Evolutionary conservation across 768 basidiomycete genomes (phyloP), one percentile per base, ranked within the genome.

Genomic region (Crepidotus variabilis): DNA sequence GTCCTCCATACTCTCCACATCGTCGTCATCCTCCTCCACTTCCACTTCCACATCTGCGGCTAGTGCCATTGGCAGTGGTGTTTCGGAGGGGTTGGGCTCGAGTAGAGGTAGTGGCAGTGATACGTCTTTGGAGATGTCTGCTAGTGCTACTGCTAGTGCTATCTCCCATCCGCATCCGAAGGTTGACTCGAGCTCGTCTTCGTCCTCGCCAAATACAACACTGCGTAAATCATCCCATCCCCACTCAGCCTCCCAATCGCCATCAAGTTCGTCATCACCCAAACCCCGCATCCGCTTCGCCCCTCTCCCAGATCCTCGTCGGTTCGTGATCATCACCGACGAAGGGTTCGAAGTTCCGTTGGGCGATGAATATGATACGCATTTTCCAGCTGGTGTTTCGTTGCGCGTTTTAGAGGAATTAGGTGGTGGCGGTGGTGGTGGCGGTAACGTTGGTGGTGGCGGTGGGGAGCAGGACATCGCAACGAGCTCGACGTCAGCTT

Each of bases 261-360:
- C 28, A 8, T 28, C 28, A 8, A 8, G 50, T 18, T 54, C 43
- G 23, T 55, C 39, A 11, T 20, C 39, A 16, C 39, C 39, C 11
- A 43, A 20, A 43, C 66, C 66, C 18, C 71, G 73, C 48, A 93
- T 94, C 57, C 83, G 89, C 58, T 94, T 94, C 60, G 92, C 93
- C 0, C 93, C 93, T 1, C 80, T 94, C 16, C 93, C 93, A 0
- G 87, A 90, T 62, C 88, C 90, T 1, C 77, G 82, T 21, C 77
- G 82, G 51, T 77, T 80, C 51, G 74, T 78, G 58, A 60, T 74
- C 60, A 66, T 74, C 57, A 69, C 67, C 22, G 76, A 76, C 59
- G 71, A 77, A 65, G 76, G 73, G 60, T 70, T 71, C 51, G 75
- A 78, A 61, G 58, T 72, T n/a, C 71, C 72, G 22, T 65, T 77